Evolutionary conservation across 352 stramenopile species (phyloP).

Genomic region (Aphanomyces invadans): DNA sequence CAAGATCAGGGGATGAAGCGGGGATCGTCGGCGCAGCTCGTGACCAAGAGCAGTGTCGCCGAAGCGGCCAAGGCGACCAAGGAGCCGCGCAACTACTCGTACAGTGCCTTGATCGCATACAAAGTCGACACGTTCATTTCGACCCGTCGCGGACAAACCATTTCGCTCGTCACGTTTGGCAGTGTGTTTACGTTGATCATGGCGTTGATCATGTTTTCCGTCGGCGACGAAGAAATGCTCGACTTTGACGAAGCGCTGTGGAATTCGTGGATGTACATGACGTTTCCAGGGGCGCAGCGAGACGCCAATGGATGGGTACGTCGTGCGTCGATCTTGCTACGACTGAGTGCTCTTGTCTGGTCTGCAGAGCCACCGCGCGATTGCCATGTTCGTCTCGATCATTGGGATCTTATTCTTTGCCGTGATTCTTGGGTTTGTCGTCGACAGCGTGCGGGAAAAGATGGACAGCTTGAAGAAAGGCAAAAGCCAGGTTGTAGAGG

Average conservation of each 20-base stretch:
- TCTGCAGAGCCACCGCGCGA: slow-evolving; percentile 37
- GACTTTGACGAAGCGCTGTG: slow-evolving; percentile 45
- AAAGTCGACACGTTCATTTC: slow-evolving; percentile 60
- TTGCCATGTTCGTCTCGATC: slow-evolving; percentile 54
- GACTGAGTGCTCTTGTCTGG: too few species aligned
- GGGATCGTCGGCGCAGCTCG: background rate
- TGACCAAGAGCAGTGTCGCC: background rate
- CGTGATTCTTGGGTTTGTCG: slow-evolving; percentile 85
- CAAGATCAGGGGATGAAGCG: background rate
- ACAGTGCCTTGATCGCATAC: slow-evolving; percentile 40
- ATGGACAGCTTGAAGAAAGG: slow-evolving; percentile 85
- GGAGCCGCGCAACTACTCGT: slow-evolving; percentile 26
- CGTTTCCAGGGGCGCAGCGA: slow-evolving; percentile 44
- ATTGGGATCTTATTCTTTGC: slow-evolving; percentile 79
- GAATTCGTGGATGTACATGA: slow-evolving; percentile 59
- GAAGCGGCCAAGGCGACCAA: background rate
- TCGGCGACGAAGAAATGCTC: slow-evolving; percentile 24
- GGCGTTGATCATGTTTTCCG: slow-evolving; percentile 38
- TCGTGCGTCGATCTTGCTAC: background rate
- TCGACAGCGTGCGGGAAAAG: slow-evolving; percentile 76
- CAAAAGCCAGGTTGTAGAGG: slow-evolving; percentile 71
- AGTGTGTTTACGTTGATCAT: slow-evolving; percentile 39
- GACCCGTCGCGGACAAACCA: slow-evolving; percentile 47
- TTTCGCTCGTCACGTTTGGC: slow-evolving; percentile 36
- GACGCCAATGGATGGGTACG: slow-evolving; percentile 11